Evolutionary conservation across 805 yeast species (phyloP), one percentile per base, ranked within the genome.

Genomic region (Ascoidea rubescens): DNA sequence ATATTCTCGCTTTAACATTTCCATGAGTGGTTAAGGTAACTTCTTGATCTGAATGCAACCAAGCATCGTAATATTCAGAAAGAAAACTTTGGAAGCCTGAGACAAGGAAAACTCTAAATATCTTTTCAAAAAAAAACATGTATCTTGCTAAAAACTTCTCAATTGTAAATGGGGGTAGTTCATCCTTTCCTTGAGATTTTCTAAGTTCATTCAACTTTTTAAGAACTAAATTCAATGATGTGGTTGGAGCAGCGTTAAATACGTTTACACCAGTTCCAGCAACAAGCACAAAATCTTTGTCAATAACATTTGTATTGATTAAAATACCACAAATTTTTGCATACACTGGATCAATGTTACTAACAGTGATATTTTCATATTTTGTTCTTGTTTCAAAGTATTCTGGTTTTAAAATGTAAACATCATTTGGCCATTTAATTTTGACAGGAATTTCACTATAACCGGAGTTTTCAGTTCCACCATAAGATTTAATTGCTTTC

Each of bases 381-480:
- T 56, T 54, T 21, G 48, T 45, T 4, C 62, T 62, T 17, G 62
- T 58, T 1, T 63, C 61, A 47, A 74, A 74, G 57, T 69, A 76
- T 51, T 80, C 80, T 0, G 95, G 95, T 52, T 78, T 80, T 59
- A 79, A 63, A 4, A 84, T 79, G 62, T 87, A 93, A 12, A 93
- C 69, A 65, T 93, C 99, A 64, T 93, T 93, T 1, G 99, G 99
- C 99, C 99, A 93, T 64, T 93, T 93, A 54, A 93, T 74, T 50
- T 79, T 74, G 14, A 91, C 72, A 0, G 96, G 97, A 58, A 93
- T 66, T 48, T 79, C 83, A 21, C 79, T 82, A 62, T 82, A 87
- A 0, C 68, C 66, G 5, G 62, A 62, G 1, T 54, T 58, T 5
- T 66, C 71, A 3, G 65, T 65, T 8, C 33, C 54, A 2, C 79